These are phyloP conservation scores for Pleurotus platypus DNA, from an alignment of 768 basidiomycete genomes.

Conservation along the genomic window DNA sequence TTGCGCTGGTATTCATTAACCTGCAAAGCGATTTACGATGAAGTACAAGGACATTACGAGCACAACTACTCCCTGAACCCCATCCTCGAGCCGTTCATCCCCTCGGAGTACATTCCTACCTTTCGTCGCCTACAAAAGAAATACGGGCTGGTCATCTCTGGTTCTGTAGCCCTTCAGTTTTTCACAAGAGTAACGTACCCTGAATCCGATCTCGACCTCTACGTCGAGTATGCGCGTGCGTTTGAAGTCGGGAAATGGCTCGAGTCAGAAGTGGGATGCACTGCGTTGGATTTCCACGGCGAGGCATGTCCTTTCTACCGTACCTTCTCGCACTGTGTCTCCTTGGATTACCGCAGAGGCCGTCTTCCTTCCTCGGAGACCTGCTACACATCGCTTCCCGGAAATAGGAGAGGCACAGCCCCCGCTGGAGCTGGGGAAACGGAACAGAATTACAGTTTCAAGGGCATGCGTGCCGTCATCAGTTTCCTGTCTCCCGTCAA, in stretches of 20 bases:
- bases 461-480: not conserved
- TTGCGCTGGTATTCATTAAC: slow-evolving; percentile 20
- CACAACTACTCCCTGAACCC: slow-evolving; percentile 31
- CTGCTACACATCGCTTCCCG: not conserved
- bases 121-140: slow-evolving; percentile 41
- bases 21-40: slow-evolving; percentile 11
- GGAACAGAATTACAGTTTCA: too few relatives aligned
- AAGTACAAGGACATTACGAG: not conserved
- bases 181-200: slow-evolving; percentile 40
- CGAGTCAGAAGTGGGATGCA: slow-evolving; percentile 24
- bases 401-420: slow-evolving; percentile 7
- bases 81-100: slow-evolving; percentile 32
- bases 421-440: not conserved
- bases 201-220: slow-evolving; percentile 50
- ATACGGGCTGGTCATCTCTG: slow-evolving; percentile 47
- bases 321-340: too few relatives aligned
- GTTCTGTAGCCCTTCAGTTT: slow-evolving; percentile 51
- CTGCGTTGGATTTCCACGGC: too few relatives aligned
- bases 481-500: not conserved
- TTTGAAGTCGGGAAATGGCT: slow-evolving; percentile 33
- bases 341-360: too few relatives aligned
- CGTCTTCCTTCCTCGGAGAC: too few relatives aligned
- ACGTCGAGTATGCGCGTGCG: slow-evolving; percentile 29
- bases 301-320: too few relatives aligned
- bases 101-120: slow-evolving; percentile 11